phyloP scores from a whole-genome alignment of 305 asterid genomes.

The Fraxinus baroniana region DNA sequence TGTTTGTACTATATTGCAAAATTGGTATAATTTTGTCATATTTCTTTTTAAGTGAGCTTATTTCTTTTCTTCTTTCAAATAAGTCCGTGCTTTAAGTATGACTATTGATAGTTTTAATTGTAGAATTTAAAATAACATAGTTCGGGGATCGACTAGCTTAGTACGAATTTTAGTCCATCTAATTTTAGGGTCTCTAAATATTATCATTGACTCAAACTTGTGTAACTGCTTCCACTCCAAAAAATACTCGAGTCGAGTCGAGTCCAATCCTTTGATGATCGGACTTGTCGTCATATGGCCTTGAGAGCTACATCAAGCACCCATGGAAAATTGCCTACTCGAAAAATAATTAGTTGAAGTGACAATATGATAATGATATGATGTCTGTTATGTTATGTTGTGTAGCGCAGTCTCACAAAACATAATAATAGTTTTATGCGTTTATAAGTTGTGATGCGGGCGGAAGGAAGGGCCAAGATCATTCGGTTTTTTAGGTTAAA shows the following conservation, averaged over 20 bases:
- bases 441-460: neutral
- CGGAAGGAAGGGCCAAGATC: neutral
- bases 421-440: neutral
- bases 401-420: neutral
- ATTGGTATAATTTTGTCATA: neutral
- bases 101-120: too few species aligned
- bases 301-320: neutral
- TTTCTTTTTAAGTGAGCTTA: neutral
- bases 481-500: neutral
- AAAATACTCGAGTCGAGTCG: neutral
- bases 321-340: too few species aligned
- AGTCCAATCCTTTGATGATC: neutral
- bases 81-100: neutral
- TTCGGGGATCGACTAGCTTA: neutral
- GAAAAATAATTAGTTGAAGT: neutral
- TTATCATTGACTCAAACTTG: neutral
- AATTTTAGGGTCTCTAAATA: too few species aligned
- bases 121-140: neutral
- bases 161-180: neutral
- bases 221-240: neutral
- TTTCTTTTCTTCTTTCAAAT: neutral
- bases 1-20: neutral
- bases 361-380: neutral
- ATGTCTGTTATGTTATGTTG: neutral
- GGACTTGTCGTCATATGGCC: neutral